Evolutionary conservation across 352 stramenopile genomes (phyloP), one percentile per base, ranked within the genome.

Genomic region (Globisporangium paroecandrum): DNA sequence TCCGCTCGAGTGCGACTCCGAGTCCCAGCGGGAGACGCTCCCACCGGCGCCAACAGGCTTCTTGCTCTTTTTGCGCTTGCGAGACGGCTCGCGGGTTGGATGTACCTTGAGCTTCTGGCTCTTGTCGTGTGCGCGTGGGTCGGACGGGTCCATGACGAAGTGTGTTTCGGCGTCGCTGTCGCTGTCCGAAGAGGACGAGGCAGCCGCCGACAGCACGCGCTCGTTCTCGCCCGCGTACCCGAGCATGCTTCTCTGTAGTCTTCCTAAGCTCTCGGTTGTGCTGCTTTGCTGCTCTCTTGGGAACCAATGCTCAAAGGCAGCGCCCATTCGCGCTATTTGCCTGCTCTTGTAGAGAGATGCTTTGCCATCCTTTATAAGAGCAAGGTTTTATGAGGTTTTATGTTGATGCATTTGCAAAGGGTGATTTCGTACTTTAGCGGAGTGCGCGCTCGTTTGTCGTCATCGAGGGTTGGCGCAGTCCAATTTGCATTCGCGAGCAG

Each of bases 121-220:
- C 54, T 74, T 73, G 22, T 70, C 70, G 68, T 93, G 85, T 27
- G 85, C 83, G 20, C 85, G 83, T 29, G 85, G 85, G 62, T 93
- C 82, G 47, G 85, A 93, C 18, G 85, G 85, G 49, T 93, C 85
- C 81, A 93, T 81, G n/a, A 90, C 73, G 38, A 89, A 81, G 54
- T 82, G 27, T 25, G 78, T 59, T 49, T 88, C 82, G 38, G 76
- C 72, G 32, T 92, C 82, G 49, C 70, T 73, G 10, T 78, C 73
- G 22, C 72, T 83, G 46, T 81, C 77, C 8, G 58, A 72, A 13
- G 62, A 68, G 3, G 69, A 65, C n/a, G 60, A 73, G 25, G 80
- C 66, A 51, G 72, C 76, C 49, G 64, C 82, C 25, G 62, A 62
- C 29, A 78, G 61, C 46, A 77, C 71, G 65, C 63, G 70, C 66